Conservation (phyloP, 2,329 filamentous ascomycete genomes). For the Fusarium verticillioides region DNA sequence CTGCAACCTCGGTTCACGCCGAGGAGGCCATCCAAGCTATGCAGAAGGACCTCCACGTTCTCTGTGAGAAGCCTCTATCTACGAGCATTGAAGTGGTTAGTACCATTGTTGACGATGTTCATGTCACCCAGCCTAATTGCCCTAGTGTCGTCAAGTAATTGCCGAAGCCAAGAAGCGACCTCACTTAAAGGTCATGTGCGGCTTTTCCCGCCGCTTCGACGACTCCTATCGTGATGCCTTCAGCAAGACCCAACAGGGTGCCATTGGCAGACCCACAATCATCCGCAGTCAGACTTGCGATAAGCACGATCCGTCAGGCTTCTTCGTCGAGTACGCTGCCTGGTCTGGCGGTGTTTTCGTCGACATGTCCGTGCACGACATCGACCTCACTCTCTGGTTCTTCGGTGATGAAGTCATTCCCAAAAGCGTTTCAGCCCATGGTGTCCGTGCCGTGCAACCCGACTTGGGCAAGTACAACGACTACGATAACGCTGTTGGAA, state of each 20-base stretch:
- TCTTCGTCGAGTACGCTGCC: slow-evolving; percentile 74
- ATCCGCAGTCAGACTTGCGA: slow-evolving; percentile 75
- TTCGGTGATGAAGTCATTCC: slow-evolving; percentile 47
- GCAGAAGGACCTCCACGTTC: slow-evolving; percentile 62
- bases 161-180: slow-evolving; percentile 54
- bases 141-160: slow-evolving; percentile 21
- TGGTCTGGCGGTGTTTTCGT: slow-evolving; percentile 76
- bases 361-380: slow-evolving; percentile 76
- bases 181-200: slow-evolving; percentile 68
- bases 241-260: slow-evolving; percentile 60
- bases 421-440: slow-evolving; percentile 44
- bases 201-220: slow-evolving; percentile 61
- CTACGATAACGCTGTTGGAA: slow-evolving; percentile 55
- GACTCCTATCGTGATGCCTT: slow-evolving; percentile 71
- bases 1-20: slow-evolving; percentile 64
- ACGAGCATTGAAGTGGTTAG: slow-evolving; percentile 55
- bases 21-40: slow-evolving; percentile 68
- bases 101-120: no score
- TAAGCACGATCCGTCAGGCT: slow-evolving; percentile 71
- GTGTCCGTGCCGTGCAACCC: slow-evolving; percentile 47
- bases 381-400: slow-evolving; percentile 52
- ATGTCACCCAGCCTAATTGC: neutral
- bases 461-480: slow-evolving; percentile 45
- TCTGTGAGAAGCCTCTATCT: slow-evolving; percentile 70
- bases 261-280: slow-evolving; percentile 69